Base-by-base conservation (phyloP, 495 filamentous ascomycete species). In the Hyaloscypha bicolor region DNA sequence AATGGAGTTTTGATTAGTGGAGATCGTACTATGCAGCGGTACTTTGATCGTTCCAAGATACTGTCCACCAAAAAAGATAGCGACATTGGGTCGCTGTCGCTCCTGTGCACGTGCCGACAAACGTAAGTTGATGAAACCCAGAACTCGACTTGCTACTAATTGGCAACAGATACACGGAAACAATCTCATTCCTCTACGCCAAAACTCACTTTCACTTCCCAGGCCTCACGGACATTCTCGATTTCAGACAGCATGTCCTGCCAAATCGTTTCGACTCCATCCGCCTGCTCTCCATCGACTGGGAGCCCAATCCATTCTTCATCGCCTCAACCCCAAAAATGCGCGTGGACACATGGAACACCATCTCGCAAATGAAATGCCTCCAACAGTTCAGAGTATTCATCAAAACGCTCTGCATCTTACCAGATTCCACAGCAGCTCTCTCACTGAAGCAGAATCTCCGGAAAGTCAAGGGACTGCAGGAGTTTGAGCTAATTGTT, bases 181-280 rank as follows among this genome's bases (percentile, higher is more conserved):
- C 59, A 6, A 61, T 61, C 14, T 6, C 45, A 19, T 32, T 65
- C 12, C 55, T 65, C 31, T 65, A 65, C 31, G 29, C n/a, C 33
- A 58, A 48, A 22, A 42, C 55, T 19, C 63, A 65, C 31, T 65
- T 65, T n/a, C 63, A 65, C 39, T 55, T 65, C 39, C 63, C 63
- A 19, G 31, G 31, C n/a, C 55, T 57, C 16, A 58, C 55, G 3
- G 63, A 65, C 12, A 29, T 65, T 11, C n/a, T 57, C n/a, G 29
- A 33, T 6, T 59, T 65, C 55, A 32, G 25, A 33, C 3, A 19
- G 33, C 35, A 19, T 21, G 29, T 59, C 21, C 22, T 29, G 9
- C n/a, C 63, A n/a, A 29, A 29, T 9, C 32, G 55, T 19, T 33
- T 65, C 6, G 45, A 53, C 2, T 19, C n/a, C 29, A 59, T 65